phyloP scores from a whole-genome alignment of 139 green algal genomes.

The Diplosphaera chodatii region DNA sequence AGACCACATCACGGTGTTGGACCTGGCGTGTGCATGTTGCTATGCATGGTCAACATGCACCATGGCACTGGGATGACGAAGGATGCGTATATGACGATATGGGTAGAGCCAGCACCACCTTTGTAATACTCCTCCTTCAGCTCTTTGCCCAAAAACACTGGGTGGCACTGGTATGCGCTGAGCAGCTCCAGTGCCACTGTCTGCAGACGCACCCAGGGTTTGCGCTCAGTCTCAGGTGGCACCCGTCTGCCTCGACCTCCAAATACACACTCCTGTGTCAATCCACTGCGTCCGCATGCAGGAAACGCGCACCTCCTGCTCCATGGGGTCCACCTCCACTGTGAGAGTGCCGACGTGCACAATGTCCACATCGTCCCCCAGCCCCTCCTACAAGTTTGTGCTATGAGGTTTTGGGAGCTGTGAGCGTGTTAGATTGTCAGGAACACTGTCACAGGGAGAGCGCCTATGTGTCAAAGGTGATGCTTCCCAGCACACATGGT shows the following conservation, averaged over 20 bases:
- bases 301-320: constrained; percentile 64
- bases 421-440: too few species aligned
- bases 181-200: constrained; percentile 61
- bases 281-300: too few species aligned
- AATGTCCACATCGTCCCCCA: constrained; percentile 62
- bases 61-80: too few species aligned
- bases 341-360: constrained; percentile 76
- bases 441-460: too few species aligned
- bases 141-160: constrained; percentile 84
- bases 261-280: too few species aligned
- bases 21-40: too few species aligned
- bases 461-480: too few species aligned
- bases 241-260: neutral
- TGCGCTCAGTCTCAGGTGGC: neutral
- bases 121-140: constrained; percentile 90
- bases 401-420: too few species aligned
- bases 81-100: too few species aligned
- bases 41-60: too few species aligned
- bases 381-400: constrained; percentile 69
- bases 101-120: constrained; percentile 30
- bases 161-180: constrained; percentile 72
- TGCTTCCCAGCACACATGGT: too few species aligned
- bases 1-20: neutral
- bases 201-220: constrained; percentile 24
- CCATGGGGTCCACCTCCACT: constrained; percentile 66